phyloP scores from a whole-genome alignment of 495 filamentous ascomycete genomes.

The Penicillium cataractarum region DNA sequence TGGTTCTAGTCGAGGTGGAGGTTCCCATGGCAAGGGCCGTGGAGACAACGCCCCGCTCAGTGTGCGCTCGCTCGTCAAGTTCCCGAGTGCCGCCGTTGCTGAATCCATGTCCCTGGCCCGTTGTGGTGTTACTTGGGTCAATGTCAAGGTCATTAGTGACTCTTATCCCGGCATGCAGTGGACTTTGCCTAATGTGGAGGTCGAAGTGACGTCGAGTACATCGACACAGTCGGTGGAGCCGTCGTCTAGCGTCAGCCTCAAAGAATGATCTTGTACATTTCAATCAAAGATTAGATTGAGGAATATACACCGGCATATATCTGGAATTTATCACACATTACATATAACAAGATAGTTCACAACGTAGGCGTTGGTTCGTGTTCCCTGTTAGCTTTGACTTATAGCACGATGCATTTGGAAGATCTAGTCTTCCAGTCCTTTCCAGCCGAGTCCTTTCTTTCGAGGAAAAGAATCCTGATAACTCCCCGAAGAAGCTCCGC shows the following conservation, averaged over 20 bases:
- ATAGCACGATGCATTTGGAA: background rate
- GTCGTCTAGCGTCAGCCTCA: constrained; percentile 26
- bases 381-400: too few relatives aligned
- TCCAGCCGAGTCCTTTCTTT: background rate
- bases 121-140: constrained; percentile 48
- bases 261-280: constrained; percentile 15
- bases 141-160: constrained; percentile 80
- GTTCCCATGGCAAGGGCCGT: constrained; percentile 22
- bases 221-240: constrained; percentile 29
- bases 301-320: background rate
- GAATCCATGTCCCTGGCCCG: constrained; percentile 21
- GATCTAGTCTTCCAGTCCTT: background rate
- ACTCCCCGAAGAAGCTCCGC: background rate
- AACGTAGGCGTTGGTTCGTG: too few relatives aligned
- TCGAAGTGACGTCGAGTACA: constrained; percentile 19
- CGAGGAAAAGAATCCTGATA: background rate
- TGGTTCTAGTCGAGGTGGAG: constrained; percentile 33
- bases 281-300: background rate
- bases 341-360: background rate
- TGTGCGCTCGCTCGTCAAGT: constrained; percentile 56
- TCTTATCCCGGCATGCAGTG: constrained; percentile 84
- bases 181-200: constrained; percentile 38
- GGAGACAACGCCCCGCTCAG: constrained; percentile 19
- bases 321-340: background rate
- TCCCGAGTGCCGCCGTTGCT: constrained; percentile 52